Evolutionary conservation across 768 basidiomycete species (phyloP), one percentile per base, ranked within the genome.

Genomic region (Tricholomella constricta): DNA sequence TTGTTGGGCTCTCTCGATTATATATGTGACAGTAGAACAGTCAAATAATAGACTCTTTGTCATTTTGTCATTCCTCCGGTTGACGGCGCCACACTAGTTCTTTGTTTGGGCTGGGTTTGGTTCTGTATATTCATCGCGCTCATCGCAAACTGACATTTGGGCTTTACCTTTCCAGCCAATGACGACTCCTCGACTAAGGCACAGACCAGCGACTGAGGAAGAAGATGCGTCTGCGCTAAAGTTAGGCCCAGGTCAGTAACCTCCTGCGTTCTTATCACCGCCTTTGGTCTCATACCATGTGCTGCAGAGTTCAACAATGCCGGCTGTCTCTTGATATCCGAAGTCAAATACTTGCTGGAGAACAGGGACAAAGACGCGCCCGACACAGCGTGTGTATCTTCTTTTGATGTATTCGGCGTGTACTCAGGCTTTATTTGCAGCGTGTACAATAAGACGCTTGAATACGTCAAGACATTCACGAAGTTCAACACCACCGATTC

Each of bases 381-480:
- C 7, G 91, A 92, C 63, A 93, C 91, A 51, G 82, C 85, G 93
- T 93, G 65, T 54, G 86, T 75, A 15, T 11, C 27, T 6, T 31
- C 54, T 25, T 41, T 9, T 6, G 5, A 9, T 4, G 12, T 27
- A 23, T 44, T 49, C 29, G 12, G 43, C 29, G 7, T 54, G n/a
- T 53, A 17, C 10, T 11, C 46, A 46, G 45, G 25, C 19, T 31
- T 25, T 23, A 0, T 19, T 20, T 48, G 14, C 59, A 95, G 92
- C 25, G 92, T 96, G 11, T 96, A 92, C 70, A 94, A 93, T 70
- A 95, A 95, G 69, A 94, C 94, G 1, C 74, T 91, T 36, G 91
- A 94, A 62, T 95, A 95, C 64, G 93, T 95, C 58, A 89, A 89
- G 68, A 90, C 86, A 7, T 95, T 96, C 66, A 82, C 91, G 11